Base-by-base conservation (phyloP, 257 asterid species). In the Solanum bulbocastanum region DNA sequence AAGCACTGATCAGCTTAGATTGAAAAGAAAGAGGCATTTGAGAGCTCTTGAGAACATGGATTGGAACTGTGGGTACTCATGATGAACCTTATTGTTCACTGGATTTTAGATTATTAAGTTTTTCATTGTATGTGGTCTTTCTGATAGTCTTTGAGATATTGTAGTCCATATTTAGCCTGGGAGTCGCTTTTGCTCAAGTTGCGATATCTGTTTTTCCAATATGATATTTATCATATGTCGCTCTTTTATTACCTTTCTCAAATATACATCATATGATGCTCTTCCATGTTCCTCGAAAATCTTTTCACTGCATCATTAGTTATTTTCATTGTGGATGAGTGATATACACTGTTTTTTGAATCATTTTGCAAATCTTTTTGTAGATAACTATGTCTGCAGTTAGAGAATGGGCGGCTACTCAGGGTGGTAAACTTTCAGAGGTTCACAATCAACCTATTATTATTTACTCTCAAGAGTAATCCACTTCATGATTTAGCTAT, bases 391-490 rank as follows among this genome's bases (percentile, higher is more conserved):
- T 97, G 98, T 97, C 99, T 2, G 99, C 99, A 1, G 99, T 97
- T 84, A 92, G 99, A 92, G 99, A 97, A 93, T 97, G 99, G 99
- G 99, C 99, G 85, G 99, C 99, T 88, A 94, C 99, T 86, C 98
- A 94, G 88, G 98, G 95, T 88, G 91, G 89, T 91, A 97, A 93
- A 92, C 98, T 96, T 88, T 93, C 95, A 62, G 96, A 96, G 98
- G 99, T 97, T 87, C 78, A 52, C 30, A 35, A 82, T 49, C 68
- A 20, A 82, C 86, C 69, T 49, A 49, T 49, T 49, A 82, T 49
- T 82, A 36, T 82, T 32, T 11, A 30, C 71, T 82, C 16, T 82
- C 20, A 10, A 60, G 39, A 82, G 18, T 18, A 49, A 30, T 18
- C 32, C 42, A 82, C 86, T 49, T 20, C 22, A 56, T 82, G 32